These are phyloP conservation scores for Vanrija sp. DNA, from an alignment of 1,284 basidiomycete genomes.

Conservation along the genomic window DNA sequence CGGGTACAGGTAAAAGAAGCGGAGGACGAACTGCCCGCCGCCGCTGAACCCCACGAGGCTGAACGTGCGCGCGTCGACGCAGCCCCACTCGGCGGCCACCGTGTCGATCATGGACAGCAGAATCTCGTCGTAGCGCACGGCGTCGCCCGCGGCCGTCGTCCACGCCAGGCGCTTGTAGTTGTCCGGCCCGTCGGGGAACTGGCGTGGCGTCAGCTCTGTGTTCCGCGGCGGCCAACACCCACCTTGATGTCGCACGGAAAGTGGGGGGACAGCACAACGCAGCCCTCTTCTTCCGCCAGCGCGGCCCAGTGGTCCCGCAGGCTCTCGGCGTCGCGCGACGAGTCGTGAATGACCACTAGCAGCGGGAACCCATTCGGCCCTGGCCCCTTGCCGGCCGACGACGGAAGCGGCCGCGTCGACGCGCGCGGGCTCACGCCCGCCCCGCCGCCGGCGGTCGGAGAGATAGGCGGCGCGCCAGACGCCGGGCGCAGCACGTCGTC, in stretches of 20 bases:
- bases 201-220: not conserved
- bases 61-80: constrained; percentile 14
- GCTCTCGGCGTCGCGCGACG: constrained; percentile 13
- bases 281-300: constrained; percentile 13
- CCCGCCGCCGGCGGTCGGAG: not conserved
- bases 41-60: constrained; percentile 18
- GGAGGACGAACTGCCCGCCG: constrained; percentile 23
- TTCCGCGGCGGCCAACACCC: constrained; percentile 3
- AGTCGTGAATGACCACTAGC: constrained; percentile 17
- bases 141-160: constrained; percentile 4
- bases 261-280: constrained; percentile 14
- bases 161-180: constrained; percentile 21
- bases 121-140: constrained; percentile 14
- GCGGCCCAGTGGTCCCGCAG: constrained; percentile 10
- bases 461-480: too few relatives aligned
- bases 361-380: constrained; percentile 9
- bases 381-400: not conserved
- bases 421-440: not conserved
- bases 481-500: not conserved
- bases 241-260: constrained; percentile 17
- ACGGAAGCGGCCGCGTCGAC: too few relatives aligned
- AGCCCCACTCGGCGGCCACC: constrained; percentile 16
- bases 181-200: constrained; percentile 21
- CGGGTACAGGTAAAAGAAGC: constrained; percentile 23
- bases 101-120: constrained; percentile 17